These are phyloP conservation scores for Amanita rimosa DNA, from an alignment of 768 basidiomycete genomes.

Conservation along the genomic window DNA sequence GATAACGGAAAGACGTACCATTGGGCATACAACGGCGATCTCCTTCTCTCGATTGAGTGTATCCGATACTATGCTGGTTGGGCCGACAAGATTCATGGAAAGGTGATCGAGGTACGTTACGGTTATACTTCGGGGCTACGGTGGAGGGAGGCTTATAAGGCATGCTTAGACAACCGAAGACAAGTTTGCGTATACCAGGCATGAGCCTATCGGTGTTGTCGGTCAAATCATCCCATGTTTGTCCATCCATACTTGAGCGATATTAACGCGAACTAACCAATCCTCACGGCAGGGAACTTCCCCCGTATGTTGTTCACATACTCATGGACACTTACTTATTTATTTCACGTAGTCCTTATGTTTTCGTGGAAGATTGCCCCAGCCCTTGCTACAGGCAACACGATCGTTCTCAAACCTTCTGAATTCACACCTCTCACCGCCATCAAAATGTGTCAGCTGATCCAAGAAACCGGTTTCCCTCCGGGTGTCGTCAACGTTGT, in stretches of 20 bases:
- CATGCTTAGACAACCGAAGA: not conserved
- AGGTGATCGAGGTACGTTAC: slow-evolving; percentile 51
- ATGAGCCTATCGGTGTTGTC: slow-evolving; percentile 49
- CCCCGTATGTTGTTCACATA: slow-evolving; percentile 24
- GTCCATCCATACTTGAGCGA: slow-evolving; percentile 2
- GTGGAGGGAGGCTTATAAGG: not conserved
- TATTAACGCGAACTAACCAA: slow-evolving; percentile 1
- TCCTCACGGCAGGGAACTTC: slow-evolving; percentile 52
- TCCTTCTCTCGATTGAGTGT: slow-evolving; percentile 32
- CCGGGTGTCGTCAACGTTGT: slow-evolving; percentile 72
- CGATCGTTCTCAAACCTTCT: slow-evolving; percentile 69
- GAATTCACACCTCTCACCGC: slow-evolving; percentile 71
- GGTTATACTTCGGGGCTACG: not conserved
- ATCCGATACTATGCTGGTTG: slow-evolving; percentile 82
- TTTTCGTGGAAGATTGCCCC: slow-evolving; percentile 70
- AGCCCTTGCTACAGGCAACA: slow-evolving; percentile 75
- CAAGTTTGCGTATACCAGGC: slow-evolving; percentile 34
- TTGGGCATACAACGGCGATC: slow-evolving; percentile 36
- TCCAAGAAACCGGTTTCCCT: slow-evolving; percentile 68
- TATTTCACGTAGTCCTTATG: slow-evolving; percentile 34
- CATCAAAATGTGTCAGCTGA: slow-evolving; percentile 41
- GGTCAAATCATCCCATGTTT: slow-evolving; percentile 47
- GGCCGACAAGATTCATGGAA: slow-evolving; percentile 78
- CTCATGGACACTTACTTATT: slow-evolving; percentile 10
- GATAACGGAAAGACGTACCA: slow-evolving; percentile 58